Evolutionary conservation across 208 protist species (phyloP), one percentile per base, ranked within the genome.

Genomic region (Acanthamoeba polyphaga): DNA sequence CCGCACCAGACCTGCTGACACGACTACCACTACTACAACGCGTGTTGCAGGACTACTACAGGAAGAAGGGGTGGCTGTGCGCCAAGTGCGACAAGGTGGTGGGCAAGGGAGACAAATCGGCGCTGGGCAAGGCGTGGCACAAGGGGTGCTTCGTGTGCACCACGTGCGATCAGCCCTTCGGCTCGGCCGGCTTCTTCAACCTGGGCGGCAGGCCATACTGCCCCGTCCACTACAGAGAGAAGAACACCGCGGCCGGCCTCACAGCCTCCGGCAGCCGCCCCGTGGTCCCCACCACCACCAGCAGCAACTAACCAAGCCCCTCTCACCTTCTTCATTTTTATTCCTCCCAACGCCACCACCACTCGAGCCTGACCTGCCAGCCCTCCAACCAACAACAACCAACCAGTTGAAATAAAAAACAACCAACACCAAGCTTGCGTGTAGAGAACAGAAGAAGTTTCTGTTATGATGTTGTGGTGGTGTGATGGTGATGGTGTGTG

Each of bases 61-160:
- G 64, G 72, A 84, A 84, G 90, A 94, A 94, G 43, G 90, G 90
- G 24, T 94, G 64, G 90, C 72, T 94, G 68, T 94, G 90, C 72
- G 90, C 90, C 70, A 78, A 84, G 68, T 94, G 90, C 49, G 90
- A 84, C 43, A 84, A 84, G 64, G 29, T 84, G 22, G 64, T 94
- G 43, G 90, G 90, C 70, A 94, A 84, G 68, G 90, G 90, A 7
- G 90, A 94, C 70, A 94, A 78, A 34, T 72, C 46, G 10, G 90
- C 90, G 49, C 51, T 94, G 38, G 90, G 90, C 68, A 94, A 94
- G 90, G 90, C 68, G 5, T 94, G 90, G 90, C 90, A 94, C 70
- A 78, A 84, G 43, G 68, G 24, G 43, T 94, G 90, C 90, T 94
- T 94, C 66, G 90, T 94, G 70, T 94, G 90, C 90, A 84, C 64